A percentile compares a stretch with the other conserved stretches of the same genome.
Conservation (phyloP, 2,329 filamentous ascomycete species). For the Helotiales sp. region DNA sequence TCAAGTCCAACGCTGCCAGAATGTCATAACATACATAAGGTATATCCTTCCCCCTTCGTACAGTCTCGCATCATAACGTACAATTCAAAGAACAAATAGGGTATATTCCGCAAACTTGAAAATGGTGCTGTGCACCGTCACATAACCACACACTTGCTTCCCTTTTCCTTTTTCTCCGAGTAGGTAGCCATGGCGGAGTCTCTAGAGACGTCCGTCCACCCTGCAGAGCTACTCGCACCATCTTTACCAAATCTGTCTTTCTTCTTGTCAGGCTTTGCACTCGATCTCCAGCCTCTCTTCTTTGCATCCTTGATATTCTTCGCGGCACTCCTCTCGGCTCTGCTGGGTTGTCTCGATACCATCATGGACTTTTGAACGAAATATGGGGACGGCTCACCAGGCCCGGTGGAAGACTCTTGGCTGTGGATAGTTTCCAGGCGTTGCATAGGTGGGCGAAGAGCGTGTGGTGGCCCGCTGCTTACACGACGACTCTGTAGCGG, state of each 20-base stretch:
- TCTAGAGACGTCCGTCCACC: slow-evolving; percentile 52
- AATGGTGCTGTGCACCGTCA: slow-evolving; percentile 28
- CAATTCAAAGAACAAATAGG: background rate
- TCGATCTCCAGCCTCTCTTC: slow-evolving; percentile 53
- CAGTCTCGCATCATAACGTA: background rate
- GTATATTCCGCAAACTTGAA: slow-evolving; percentile 5
- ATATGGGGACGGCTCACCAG: slow-evolving; percentile 26
- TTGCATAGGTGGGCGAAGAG: slow-evolving; percentile 47
- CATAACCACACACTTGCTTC: slow-evolving; percentile 56
- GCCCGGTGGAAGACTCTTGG: slow-evolving; percentile 30
- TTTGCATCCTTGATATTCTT: slow-evolving; percentile 64
- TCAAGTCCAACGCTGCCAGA: background rate
- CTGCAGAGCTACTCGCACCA: slow-evolving; percentile 42
- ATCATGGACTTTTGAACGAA: slow-evolving; percentile 21
- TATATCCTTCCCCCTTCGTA: background rate
- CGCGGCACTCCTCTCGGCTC: slow-evolving; percentile 59
- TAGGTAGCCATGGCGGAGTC: slow-evolving; percentile 10
- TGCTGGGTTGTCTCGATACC: slow-evolving; percentile 43
- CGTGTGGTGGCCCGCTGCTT: slow-evolving; percentile 22
- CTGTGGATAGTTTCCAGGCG: slow-evolving; percentile 57
- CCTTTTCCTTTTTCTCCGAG: slow-evolving; percentile 30
- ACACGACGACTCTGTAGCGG: slow-evolving; percentile 20
- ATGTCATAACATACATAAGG: background rate
- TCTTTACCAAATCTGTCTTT: slow-evolving; percentile 43
- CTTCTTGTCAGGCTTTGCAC: slow-evolving; percentile 38